A percentile compares a stretch with the other conserved stretches of the same genome.
These are phyloP conservation scores for Purpureocillium takamizusanense DNA, from an alignment of 2,329 filamentous ascomycete genomes.

Conservation along the genomic window DNA sequence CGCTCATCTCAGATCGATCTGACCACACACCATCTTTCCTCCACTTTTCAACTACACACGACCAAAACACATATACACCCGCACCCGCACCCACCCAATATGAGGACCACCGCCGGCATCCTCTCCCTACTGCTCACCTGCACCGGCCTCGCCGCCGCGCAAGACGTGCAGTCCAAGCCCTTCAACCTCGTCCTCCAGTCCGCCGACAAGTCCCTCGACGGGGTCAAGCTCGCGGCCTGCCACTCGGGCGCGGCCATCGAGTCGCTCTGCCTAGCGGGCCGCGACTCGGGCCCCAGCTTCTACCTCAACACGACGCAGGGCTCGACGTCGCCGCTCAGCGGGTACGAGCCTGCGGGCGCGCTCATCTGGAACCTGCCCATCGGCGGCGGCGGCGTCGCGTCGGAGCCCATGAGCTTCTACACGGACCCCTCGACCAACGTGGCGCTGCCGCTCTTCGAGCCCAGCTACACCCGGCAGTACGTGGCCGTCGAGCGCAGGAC, in stretches of 20 bases:
- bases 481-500: conserved; percentile 11
- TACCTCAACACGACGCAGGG: conserved; percentile 10
- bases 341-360: conserved; percentile 4
- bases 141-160: conserved; percentile 2
- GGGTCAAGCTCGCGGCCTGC: conserved; percentile 7
- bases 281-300: conserved; percentile 2
- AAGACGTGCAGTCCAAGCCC: conserved; percentile 11
- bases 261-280: conserved; percentile 8
- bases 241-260: conserved; percentile 13
- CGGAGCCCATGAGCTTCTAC: conserved; percentile 9
- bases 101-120: conserved; percentile 6
- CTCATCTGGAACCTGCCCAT: conserved; percentile 7
- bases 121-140: conserved; percentile 3
- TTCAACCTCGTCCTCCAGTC: conserved; percentile 10
- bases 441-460: conserved; percentile 9
- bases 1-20: no score
- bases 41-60: no score
- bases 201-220: conserved; percentile 7
- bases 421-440: conserved; percentile 13
- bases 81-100: neutral
- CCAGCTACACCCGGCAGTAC: conserved; percentile 11
- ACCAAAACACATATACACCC: no score
- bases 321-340: conserved; percentile 2
- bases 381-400: conserved; percentile 1
- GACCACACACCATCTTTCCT: no score